Conservation (phyloP, 805 yeast species). For the Pichia insulana region DNA sequence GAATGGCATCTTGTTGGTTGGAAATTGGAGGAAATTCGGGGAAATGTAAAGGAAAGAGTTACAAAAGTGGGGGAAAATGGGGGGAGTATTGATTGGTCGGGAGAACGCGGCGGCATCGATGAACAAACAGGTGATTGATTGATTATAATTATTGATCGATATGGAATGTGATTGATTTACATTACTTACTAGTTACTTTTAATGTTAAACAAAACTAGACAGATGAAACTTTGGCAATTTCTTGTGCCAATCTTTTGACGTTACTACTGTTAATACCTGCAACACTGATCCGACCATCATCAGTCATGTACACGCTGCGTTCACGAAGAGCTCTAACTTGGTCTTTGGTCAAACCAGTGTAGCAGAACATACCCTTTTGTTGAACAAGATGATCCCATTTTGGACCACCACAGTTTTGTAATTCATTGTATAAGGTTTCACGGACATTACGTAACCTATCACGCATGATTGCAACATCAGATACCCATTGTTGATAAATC, state of each 20-base stretch:
- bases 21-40: too few species aligned
- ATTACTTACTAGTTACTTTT: too few species aligned
- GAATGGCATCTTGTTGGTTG: constrained; percentile 2
- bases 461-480: constrained; percentile 72
- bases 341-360: constrained; percentile 65
- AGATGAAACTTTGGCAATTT: too few species aligned
- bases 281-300: constrained; percentile 85
- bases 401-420: constrained; percentile 40
- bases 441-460: constrained; percentile 72
- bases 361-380: constrained; percentile 96
- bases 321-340: constrained; percentile 62
- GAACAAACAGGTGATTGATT: too few species aligned
- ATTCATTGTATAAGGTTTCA: constrained; percentile 47
- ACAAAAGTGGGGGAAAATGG: too few species aligned
- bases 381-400: constrained; percentile 80
- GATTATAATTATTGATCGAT: too few species aligned
- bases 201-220: too few species aligned
- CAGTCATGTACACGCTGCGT: constrained; percentile 76
- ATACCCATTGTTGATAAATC: constrained; percentile 67
- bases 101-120: too few species aligned
- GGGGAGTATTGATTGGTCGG: too few species aligned
- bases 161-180: too few species aligned
- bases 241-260: constrained; percentile 43
- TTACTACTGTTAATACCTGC: constrained; percentile 80
- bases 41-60: too few species aligned